Evolutionary conservation across 1,284 basidiomycete species (phyloP).

Genomic region (Taiwanofungus camphoratus): DNA sequence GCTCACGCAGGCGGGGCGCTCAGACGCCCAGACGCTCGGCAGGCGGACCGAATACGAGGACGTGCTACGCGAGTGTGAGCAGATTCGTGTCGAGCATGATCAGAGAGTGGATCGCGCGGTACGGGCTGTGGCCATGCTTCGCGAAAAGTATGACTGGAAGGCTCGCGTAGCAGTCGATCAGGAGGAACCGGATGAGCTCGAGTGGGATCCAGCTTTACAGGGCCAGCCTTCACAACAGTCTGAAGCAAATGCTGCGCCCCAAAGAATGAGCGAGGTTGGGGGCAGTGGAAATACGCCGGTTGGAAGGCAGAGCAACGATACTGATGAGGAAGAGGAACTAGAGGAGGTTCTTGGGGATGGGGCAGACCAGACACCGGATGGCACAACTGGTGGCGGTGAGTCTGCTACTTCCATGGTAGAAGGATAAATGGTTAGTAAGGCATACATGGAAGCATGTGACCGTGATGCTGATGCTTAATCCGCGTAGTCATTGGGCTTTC

Average conservation of each 20-base stretch:
- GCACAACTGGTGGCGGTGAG: conserved; percentile 15
- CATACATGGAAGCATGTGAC: too few relatives aligned
- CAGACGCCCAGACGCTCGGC: conserved; percentile 8
- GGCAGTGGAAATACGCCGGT: conserved; percentile 28
- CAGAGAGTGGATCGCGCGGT: conserved; percentile 64
- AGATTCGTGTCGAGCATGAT: conserved; percentile 65
- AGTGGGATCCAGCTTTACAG: conserved; percentile 50
- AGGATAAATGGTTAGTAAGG: too few relatives aligned
- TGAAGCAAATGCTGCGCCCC: conserved; percentile 7
- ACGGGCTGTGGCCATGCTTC: conserved; percentile 63
- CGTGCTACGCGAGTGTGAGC: conserved; percentile 57
- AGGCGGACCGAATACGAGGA: conserved; percentile 44
- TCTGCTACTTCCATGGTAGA: conserved; percentile 12
- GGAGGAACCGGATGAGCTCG: conserved; percentile 69
- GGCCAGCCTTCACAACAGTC: conserved; percentile 18
- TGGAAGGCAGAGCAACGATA: conserved; percentile 29
- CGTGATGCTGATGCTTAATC: too few relatives aligned
- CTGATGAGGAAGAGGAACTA: conserved; percentile 39
- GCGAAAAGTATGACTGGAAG: conserved; percentile 75
- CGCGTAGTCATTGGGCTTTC: too few relatives aligned
- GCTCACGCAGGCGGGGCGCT: conserved; percentile 19
- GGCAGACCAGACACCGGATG: conserved; percentile 24
- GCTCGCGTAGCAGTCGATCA: conserved; percentile 65
- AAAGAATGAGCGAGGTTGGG: conserved; percentile 23
- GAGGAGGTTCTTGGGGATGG: conserved; percentile 32